Evolutionary conservation across 2,329 filamentous ascomycete genomes (phyloP), one percentile per base, ranked within the genome.

Genomic region (Cladophialophora chaetospira): DNA sequence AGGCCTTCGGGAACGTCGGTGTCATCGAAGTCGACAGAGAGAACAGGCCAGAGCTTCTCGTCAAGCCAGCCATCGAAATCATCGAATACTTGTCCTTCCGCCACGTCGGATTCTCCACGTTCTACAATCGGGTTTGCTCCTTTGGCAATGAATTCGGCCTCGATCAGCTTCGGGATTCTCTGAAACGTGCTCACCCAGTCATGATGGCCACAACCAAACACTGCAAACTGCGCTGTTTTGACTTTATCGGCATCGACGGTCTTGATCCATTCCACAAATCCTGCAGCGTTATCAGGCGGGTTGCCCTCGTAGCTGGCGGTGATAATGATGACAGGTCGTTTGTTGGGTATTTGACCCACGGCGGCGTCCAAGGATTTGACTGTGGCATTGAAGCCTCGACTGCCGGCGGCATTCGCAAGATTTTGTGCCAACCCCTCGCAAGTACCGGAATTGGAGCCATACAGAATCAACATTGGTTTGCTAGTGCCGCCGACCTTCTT

Each of bases 301-400:
- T 88, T 79, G 0, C 88, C 88, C 65, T 92, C 88, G 63, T 91
- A 92, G 1, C 84, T 86, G 0, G 88, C 81, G 0, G 85, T 85
- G 60, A 92, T 79, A 46, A 91, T 78, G 21, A 89, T 74, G 0
- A 88, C 78, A 0, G 88, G 87, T 5, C 80, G 77, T 23, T 82
- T 77, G 47, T 76, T 82, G 0, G 85, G 81, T 0, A 91, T 68
- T 2, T 80, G 78, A 45, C 83, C 79, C 15, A 81, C 82, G 0
- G 84, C 86, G 0, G 79, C 75, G 66, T 91, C 86, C 35, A 91
- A 71, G 1, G 79, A 77, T 19, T 80, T 77, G 1, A 87, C 72
- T 2, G 74, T 75, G 4, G 82, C 81, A 3, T 69, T 71, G 69
- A 85, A 90, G 0, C 88, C 88, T 63, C 83, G 82, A 2, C 70